A percentile compares a stretch with the other conserved stretches of the same genome.
phyloP scores from a whole-genome alignment of 306 rosid species.

The Benincasa hispida region DNA sequence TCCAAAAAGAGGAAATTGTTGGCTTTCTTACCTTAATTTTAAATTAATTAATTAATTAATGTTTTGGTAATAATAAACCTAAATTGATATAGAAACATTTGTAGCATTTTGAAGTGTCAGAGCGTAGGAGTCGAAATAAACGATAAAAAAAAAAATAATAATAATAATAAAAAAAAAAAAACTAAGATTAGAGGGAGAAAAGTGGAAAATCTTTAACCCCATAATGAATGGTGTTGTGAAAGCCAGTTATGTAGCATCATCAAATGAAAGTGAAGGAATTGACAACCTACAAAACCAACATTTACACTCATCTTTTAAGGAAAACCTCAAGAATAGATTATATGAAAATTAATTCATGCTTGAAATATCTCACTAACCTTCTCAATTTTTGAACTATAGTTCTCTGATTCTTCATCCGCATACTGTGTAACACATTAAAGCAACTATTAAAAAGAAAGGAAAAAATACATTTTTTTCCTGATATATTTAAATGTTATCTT shows the following conservation, averaged over 20 bases:
- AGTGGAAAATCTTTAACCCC: neutral
- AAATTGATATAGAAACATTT: no score
- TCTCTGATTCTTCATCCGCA: slow-evolving; percentile 52
- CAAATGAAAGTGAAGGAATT: slow-evolving; percentile 55
- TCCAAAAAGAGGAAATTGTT: no score
- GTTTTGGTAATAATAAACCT: no score
- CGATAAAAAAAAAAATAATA: no score
- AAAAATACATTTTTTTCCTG: no score
- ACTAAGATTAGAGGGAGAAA: neutral
- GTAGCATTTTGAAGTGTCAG: no score
- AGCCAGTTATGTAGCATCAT: neutral
- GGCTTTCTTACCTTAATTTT: no score
- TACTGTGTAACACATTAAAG: slow-evolving; percentile 18
- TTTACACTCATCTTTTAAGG: neutral
- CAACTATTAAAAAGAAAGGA: neutral
- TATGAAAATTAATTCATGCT: neutral
- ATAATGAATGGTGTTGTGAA: neutral
- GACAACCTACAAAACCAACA: slow-evolving; percentile 55
- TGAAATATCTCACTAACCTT: slow-evolving; percentile 30
- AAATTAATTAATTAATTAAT: no score
- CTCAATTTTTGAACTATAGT: slow-evolving; percentile 43
- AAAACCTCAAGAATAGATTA: neutral
- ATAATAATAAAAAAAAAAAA: no score
- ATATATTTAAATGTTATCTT: neutral
- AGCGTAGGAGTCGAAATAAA: no score